A percentile compares a stretch with the other conserved stretches of the same genome.
These are phyloP conservation scores for Nissolia schottii DNA, from an alignment of 306 rosid species.

Conservation along the genomic window DNA sequence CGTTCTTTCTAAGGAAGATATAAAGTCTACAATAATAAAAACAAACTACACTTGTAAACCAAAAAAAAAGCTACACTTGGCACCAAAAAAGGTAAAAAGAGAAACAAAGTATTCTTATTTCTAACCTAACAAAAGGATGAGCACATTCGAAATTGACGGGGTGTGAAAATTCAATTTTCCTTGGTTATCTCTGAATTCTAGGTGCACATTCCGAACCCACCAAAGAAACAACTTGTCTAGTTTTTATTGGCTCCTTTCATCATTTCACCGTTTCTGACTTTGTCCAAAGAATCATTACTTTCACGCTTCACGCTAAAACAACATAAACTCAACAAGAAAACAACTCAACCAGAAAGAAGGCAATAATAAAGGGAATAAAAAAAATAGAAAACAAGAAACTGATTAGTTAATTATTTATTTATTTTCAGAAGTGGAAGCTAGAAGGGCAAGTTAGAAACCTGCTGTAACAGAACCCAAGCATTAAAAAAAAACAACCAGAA, in stretches of 20 bases:
- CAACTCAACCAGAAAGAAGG: slow-evolving; percentile 5
- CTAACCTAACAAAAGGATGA: not conserved
- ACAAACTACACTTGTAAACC: not conserved
- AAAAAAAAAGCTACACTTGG: not conserved
- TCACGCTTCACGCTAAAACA: slow-evolving; percentile 55
- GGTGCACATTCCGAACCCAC: not conserved
- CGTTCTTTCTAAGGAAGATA: slow-evolving; percentile 45
- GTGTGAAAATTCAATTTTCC: not conserved
- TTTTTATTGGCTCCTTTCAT: slow-evolving; percentile 30
- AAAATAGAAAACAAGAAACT: not conserved
- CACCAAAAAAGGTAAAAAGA: not conserved
- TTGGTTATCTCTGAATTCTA: not conserved
- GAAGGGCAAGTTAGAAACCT: slow-evolving; percentile 24
- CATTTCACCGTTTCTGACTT: slow-evolving; percentile 33
- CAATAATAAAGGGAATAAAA: not conserved
- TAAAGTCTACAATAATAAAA: slow-evolving; percentile 10
- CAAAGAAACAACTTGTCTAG: not conserved
- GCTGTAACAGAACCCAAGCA: slow-evolving; percentile 37
- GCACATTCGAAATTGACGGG: slow-evolving; percentile 7
- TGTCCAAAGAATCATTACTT: slow-evolving; percentile 39
- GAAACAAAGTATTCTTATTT: slow-evolving; percentile 2
- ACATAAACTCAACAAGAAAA: slow-evolving; percentile 13
- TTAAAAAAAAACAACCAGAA: slow-evolving; percentile 47
- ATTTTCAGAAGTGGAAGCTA: slow-evolving; percentile 7
- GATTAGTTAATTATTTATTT: not conserved